phyloP scores from a whole-genome alignment of 2,329 filamentous ascomycete species.

The Sclerotiophoma versabilis region DNA sequence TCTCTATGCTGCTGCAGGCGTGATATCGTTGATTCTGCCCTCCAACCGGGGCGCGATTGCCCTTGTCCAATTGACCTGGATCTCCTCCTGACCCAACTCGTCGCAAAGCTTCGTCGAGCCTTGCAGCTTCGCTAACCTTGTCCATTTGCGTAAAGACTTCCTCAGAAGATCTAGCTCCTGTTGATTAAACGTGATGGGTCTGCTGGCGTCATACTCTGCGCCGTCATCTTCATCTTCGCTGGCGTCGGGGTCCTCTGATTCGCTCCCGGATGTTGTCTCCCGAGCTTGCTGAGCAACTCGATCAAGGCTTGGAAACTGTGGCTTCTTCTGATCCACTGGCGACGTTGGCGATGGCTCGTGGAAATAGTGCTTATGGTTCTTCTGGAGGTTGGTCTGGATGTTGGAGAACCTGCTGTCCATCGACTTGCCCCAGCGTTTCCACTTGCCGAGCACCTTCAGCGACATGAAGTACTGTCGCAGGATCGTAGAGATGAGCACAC shows the following conservation, averaged over 20 bases:
- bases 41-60: slow-evolving; percentile 81
- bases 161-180: slow-evolving; percentile 68
- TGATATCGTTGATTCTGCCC: slow-evolving; percentile 67
- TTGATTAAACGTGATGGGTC: slow-evolving; percentile 51
- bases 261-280: slow-evolving; percentile 23
- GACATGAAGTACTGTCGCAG: slow-evolving; percentile 92
- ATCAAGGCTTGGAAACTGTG: slow-evolving; percentile 23
- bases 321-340: slow-evolving; percentile 18
- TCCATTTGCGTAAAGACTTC: slow-evolving; percentile 77
- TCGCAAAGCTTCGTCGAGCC: slow-evolving; percentile 58
- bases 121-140: slow-evolving; percentile 69
- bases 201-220: slow-evolving; percentile 50
- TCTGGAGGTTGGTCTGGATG: slow-evolving; percentile 69
- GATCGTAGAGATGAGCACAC: slow-evolving; percentile 84
- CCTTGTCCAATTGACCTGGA: slow-evolving; percentile 75
- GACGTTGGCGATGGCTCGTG: slow-evolving; percentile 49
- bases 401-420: slow-evolving; percentile 70
- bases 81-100: slow-evolving; percentile 65
- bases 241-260: slow-evolving; percentile 40
- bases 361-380: slow-evolving; percentile 59
- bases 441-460: slow-evolving; percentile 79
- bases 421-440: slow-evolving; percentile 73
- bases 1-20: slow-evolving; percentile 5
- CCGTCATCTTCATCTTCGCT: slow-evolving; percentile 51
- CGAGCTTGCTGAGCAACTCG: slow-evolving; percentile 19